These are phyloP conservation scores for Mycena indigotica DNA, from an alignment of 768 basidiomycete species.

Conservation along the genomic window DNA sequence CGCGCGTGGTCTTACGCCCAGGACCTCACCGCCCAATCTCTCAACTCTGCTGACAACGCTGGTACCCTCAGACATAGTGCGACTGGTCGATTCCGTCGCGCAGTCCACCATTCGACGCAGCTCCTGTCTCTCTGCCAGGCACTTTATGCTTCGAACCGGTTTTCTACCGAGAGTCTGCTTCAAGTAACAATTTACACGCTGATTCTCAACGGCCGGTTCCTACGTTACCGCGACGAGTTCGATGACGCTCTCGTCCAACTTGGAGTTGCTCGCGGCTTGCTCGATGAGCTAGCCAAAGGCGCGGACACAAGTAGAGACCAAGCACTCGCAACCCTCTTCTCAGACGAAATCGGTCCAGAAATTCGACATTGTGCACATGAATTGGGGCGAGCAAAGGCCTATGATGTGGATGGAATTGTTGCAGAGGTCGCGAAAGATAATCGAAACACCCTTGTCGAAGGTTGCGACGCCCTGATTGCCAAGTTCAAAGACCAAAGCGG, in stretches of 20 bases:
- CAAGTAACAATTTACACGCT: conserved; percentile 81
- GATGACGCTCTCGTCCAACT: conserved; percentile 76
- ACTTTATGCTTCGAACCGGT: conserved; percentile 52
- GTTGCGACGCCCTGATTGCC: conserved; percentile 56
- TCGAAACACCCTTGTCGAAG: conserved; percentile 62
- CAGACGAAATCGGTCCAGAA: conserved; percentile 88
- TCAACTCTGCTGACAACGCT: conserved; percentile 53
- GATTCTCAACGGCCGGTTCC: conserved; percentile 79
- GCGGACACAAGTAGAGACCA: conserved; percentile 81
- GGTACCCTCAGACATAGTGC: conserved; percentile 69
- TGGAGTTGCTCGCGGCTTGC: conserved; percentile 71
- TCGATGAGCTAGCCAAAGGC: conserved; percentile 64
- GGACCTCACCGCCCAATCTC: conserved; percentile 60
- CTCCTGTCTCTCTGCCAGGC: conserved; percentile 73
- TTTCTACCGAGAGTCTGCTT: conserved; percentile 60
- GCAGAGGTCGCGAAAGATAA: conserved; percentile 60
- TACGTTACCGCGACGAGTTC: conserved; percentile 75
- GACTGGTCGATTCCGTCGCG: conserved; percentile 78
- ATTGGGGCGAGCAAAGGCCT: conserved; percentile 73
- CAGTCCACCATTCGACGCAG: conserved; percentile 77
- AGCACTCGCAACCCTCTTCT: conserved; percentile 80
- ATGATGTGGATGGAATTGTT: conserved; percentile 79
- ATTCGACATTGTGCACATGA: conserved; percentile 93
- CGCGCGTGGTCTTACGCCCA: conserved; percentile 91
- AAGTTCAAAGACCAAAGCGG: conserved; percentile 50